phyloP scores from a whole-genome alignment of 2,329 filamentous ascomycete species.

The Dichotomopilus funicola region DNA sequence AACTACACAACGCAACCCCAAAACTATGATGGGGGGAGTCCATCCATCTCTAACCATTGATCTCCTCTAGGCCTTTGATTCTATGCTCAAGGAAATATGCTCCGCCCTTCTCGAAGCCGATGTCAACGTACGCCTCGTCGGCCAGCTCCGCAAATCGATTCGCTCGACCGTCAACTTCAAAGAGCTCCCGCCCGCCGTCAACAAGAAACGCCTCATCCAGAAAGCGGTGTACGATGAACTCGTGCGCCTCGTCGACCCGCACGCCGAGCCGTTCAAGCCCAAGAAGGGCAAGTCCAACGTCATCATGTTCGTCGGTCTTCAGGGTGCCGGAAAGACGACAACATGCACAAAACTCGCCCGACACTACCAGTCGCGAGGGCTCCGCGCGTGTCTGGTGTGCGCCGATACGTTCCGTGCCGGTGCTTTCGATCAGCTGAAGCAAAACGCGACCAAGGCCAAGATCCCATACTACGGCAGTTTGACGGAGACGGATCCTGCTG shows the following conservation, averaged over 20 bases:
- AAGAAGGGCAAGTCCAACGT: constrained; percentile 95
- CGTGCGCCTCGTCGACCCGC: constrained; percentile 89
- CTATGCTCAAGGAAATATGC: constrained; percentile 98
- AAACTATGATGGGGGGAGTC: no score
- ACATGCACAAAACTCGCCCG: constrained; percentile 95
- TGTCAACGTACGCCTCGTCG: constrained; percentile 91
- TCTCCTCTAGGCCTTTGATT: constrained; percentile 71
- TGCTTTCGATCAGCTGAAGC: constrained; percentile 96
- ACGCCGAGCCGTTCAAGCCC: constrained; percentile 90
- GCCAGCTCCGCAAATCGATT: constrained; percentile 87
- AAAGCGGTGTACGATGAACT: constrained; percentile 97
- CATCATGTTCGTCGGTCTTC: constrained; percentile 98
- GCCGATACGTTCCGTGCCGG: constrained; percentile 97
- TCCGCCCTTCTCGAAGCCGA: constrained; percentile 93
- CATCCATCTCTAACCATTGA: constrained; percentile 23
- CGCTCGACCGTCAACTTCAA: constrained; percentile 89
- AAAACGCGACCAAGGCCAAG: constrained; percentile 98
- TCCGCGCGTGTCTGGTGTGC: constrained; percentile 89
- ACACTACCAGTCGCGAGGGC: constrained; percentile 89
- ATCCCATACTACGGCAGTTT: constrained; percentile 97
- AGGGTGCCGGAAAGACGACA: constrained; percentile 96
- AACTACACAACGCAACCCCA: no score
- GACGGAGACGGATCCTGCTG: constrained; percentile 91
- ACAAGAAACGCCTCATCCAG: constrained; percentile 97
- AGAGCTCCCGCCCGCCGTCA: constrained; percentile 81